Evolutionary conservation across 208 protist species (phyloP), one percentile per base, ranked within the genome.

Genomic region (Trypanosoma scelopori): DNA sequence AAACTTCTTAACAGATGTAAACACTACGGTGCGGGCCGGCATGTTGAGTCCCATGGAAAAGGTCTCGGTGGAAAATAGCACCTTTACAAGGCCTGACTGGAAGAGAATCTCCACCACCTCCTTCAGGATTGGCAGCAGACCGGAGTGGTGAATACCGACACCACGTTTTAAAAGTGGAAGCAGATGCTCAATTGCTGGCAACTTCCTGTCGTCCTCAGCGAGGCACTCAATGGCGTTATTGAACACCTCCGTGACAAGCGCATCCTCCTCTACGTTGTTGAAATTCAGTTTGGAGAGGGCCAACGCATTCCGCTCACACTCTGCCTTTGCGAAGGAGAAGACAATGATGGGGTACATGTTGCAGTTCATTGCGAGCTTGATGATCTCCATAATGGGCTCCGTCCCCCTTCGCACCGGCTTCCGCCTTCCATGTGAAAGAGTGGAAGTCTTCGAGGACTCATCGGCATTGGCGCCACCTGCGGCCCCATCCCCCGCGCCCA

Each of bases 41-140:
- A 99, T 99, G 83, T 99, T 99, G 18, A 99, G 82, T 3, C 99
- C 99, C 95, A 99, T 99, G 3, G 98, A 93, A 77, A 99, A 99
- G 5, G 99, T 99, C 76, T 99, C 99, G 0, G 99, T 99, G 3
- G 98, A 98, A 80, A 99, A 99, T 39, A 99, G 87, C 25, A 98
- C 96, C 72, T 99, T 99, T 25, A 99, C 86, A 18, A 99, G 82
- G 3, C 97, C 98, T 32, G 99, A 98, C 73, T 99, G 97, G 76
- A 99, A 99, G 0, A 99, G 91, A 69, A 99, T 98, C 81, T 99
- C 99, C 50, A 99, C 98, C 5, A 99, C 86, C 73, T 99, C 99
- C 71, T 99, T 99, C 0, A 99, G 75, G 30, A 99, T 98, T 11
- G 99, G 99, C 22, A 99, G 84, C 0, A 99, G 77, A 16, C 99